These are phyloP conservation scores for Boletales sp. DNA, from an alignment of 768 basidiomycete genomes.

Conservation along the genomic window DNA sequence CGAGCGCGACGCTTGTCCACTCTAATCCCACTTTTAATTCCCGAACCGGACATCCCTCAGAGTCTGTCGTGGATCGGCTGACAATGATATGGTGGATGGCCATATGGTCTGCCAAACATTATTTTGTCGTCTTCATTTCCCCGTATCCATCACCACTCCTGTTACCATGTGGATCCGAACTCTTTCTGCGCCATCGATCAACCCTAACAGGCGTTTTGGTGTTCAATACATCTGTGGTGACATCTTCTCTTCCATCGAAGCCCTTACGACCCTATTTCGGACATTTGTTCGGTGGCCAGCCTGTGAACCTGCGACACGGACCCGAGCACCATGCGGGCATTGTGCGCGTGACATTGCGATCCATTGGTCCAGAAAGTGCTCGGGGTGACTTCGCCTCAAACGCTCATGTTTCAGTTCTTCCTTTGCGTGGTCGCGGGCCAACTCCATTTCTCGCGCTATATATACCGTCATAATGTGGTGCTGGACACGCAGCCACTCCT, in stretches of 20 bases:
- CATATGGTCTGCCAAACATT: not conserved
- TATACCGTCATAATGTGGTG: slow-evolving; percentile 6
- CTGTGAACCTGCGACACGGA: not conserved
- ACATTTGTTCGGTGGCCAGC: not conserved
- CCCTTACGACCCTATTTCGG: not conserved
- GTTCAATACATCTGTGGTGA: not conserved
- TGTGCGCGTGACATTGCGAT: too few species aligned
- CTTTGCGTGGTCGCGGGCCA: not conserved
- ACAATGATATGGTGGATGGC: not conserved
- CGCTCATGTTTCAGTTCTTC: not conserved
- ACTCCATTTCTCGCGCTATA: slow-evolving; percentile 7
- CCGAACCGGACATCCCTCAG: not conserved
- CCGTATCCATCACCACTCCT: not conserved
- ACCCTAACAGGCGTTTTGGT: not conserved
- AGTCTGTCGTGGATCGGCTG: not conserved
- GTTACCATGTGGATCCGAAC: not conserved
- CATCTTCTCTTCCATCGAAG: not conserved
- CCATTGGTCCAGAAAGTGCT: not conserved
- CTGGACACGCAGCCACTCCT: not conserved
- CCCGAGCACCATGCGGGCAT: not conserved
- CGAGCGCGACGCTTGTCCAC: too few species aligned
- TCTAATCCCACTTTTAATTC: not conserved
- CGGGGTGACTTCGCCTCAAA: not conserved
- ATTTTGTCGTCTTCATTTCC: not conserved
- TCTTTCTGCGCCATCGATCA: not conserved